A percentile compares a stretch with the other conserved stretches of the same genome.
Conservation (phyloP, 768 basidiomycete species). For the Lentinula edodes region DNA sequence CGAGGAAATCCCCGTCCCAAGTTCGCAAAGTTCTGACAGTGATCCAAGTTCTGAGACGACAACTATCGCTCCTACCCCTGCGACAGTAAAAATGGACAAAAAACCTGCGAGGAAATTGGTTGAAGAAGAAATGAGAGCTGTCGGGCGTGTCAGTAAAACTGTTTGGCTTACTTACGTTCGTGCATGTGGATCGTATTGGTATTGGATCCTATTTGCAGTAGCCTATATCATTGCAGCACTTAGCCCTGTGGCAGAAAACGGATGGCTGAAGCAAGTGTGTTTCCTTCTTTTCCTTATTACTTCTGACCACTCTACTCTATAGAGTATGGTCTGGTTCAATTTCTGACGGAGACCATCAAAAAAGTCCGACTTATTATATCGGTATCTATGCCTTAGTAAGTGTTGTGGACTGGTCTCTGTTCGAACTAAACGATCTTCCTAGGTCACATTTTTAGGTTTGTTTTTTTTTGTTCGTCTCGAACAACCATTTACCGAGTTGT, state of each 20-base stretch:
- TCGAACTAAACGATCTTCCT: neutral
- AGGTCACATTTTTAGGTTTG: constrained; percentile 33
- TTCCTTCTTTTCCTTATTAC: constrained; percentile 16
- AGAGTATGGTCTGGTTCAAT: constrained; percentile 55
- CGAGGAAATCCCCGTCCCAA: constrained; percentile 23
- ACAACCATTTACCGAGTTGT: neutral
- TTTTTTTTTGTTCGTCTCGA: neutral
- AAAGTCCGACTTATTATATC: constrained; percentile 58
- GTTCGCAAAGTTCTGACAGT: neutral
- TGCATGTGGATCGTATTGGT: constrained; percentile 43
- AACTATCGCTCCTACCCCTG: constrained; percentile 14
- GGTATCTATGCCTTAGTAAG: constrained; percentile 64
- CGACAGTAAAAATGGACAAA: constrained; percentile 29
- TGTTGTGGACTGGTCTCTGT: constrained; percentile 20
- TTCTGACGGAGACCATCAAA: constrained; percentile 29
- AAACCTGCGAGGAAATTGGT: constrained; percentile 76
- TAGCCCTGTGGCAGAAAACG: constrained; percentile 66
- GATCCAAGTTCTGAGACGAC: constrained; percentile 23
- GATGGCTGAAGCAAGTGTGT: constrained; percentile 51
- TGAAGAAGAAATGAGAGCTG: constrained; percentile 78
- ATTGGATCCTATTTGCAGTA: constrained; percentile 53
- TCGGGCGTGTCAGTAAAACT: constrained; percentile 59
- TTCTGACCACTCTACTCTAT: constrained; percentile 6
- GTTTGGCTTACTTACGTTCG: constrained; percentile 61
- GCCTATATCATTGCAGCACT: constrained; percentile 52